phyloP scores from a whole-genome alignment of 371 early-diverging fungal genomes.

The Amoeboaphelidium protococcarum region DNA sequence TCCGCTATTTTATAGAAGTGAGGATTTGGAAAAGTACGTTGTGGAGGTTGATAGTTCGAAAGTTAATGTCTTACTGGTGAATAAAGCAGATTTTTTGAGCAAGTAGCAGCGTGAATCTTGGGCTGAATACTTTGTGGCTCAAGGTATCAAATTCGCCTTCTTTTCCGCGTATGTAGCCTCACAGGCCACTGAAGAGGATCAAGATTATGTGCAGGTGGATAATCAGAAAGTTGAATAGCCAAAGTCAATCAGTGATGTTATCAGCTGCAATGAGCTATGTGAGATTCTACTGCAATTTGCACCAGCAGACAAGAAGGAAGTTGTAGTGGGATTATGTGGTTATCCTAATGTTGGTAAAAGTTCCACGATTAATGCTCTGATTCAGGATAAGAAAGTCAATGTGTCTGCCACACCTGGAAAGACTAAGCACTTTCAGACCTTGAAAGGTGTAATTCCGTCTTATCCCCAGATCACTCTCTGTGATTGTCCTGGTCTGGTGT shows the following conservation, averaged over 20 bases:
- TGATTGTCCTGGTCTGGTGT: slow-evolving; percentile 99
- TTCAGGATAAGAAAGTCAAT: slow-evolving; percentile 81
- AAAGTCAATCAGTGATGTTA: no score
- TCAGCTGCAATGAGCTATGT: slow-evolving; percentile 8
- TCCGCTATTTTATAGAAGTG: slow-evolving; percentile 75
- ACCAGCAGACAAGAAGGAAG: slow-evolving; percentile 7
- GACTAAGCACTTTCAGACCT: slow-evolving; percentile 98
- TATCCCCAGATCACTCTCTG: slow-evolving; percentile 60
- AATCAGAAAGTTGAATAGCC: no score
- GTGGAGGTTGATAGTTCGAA: slow-evolving; percentile 46
- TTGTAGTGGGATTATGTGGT: slow-evolving; percentile 88
- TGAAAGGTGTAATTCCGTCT: no score
- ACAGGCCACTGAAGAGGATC: no score
- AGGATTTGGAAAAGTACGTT: slow-evolving; percentile 77
- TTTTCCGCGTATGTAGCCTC: slow-evolving; percentile 59
- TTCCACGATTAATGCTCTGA: slow-evolving; percentile 94
- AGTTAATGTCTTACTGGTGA: slow-evolving; percentile 55
- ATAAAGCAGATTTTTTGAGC: slow-evolving; percentile 94
- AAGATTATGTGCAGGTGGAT: slow-evolving; percentile 11
- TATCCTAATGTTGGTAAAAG: slow-evolving; percentile 99
- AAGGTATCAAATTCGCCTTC: slow-evolving; percentile 58
- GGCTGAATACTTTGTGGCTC: slow-evolving; percentile 63
- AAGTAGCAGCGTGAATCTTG: slow-evolving; percentile 40
- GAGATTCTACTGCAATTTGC: neutral
- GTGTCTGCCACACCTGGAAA: slow-evolving; percentile 98